These are phyloP conservation scores for Talaromyces sp. DNA, from an alignment of 2,329 filamentous ascomycete genomes.

Conservation along the genomic window DNA sequence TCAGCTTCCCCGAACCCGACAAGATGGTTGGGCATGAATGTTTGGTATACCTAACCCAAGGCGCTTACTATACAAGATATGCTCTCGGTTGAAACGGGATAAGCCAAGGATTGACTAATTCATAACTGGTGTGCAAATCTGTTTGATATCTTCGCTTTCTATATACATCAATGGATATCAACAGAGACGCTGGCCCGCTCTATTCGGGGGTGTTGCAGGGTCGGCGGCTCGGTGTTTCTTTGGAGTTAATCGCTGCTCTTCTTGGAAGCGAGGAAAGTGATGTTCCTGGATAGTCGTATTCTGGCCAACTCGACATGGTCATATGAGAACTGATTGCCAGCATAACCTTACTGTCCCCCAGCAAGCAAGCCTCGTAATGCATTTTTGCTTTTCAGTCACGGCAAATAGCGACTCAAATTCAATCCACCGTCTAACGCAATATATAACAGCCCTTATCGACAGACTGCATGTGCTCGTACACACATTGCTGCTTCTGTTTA, in stretches of 20 bases:
- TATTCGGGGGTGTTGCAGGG: neutral
- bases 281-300: neutral
- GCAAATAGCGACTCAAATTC: neutral
- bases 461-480: neutral
- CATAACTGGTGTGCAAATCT: neutral
- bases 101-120: neutral
- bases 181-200: neutral
- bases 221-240: neutral
- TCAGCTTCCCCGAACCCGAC: neutral
- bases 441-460: neutral
- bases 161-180: neutral
- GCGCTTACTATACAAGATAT: neutral
- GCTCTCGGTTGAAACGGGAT: neutral
- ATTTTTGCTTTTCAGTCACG: neutral
- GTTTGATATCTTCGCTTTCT: neutral
- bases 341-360: neutral
- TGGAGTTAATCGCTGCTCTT: neutral
- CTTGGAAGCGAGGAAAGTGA: neutral
- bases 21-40: neutral
- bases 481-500: conserved; percentile 2
- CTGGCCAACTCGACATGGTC: neutral
- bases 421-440: neutral
- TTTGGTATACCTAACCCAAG: neutral
- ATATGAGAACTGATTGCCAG: neutral
- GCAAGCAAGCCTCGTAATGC: neutral